These are phyloP conservation scores for Fabrea salina DNA, from an alignment of 169 alveolate genomes.

Conservation along the genomic window DNA sequence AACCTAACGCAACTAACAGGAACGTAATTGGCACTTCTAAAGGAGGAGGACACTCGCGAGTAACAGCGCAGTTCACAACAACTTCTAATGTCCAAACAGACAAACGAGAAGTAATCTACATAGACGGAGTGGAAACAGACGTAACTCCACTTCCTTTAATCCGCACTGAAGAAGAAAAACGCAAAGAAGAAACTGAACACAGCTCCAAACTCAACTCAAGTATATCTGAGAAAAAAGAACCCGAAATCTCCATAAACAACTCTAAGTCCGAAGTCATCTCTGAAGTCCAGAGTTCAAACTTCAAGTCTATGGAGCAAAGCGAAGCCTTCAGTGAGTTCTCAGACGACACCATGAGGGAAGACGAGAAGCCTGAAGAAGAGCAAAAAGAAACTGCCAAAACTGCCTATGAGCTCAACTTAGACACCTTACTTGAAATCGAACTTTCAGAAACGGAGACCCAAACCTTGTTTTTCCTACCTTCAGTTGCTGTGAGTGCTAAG, in stretches of 20 bases:
- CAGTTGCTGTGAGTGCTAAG: conserved; percentile 25
- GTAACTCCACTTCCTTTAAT: conserved; percentile 32
- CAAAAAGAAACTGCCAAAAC: background rate
- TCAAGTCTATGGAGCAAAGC: background rate
- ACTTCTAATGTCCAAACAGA: conserved; percentile 10
- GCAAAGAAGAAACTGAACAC: conserved; percentile 18
- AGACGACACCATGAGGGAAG: conserved; percentile 24
- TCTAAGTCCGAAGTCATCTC: background rate
- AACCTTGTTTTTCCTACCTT: background rate
- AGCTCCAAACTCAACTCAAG: conserved; percentile 10
- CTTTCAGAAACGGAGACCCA: conserved; percentile 26
- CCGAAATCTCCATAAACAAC: background rate
- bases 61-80: too few species aligned
- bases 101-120: background rate
- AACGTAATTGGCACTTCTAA: too few species aligned
- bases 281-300: background rate
- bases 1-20: too few species aligned
- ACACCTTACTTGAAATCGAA: conserved; percentile 15
- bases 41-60: too few species aligned
- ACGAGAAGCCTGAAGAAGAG: background rate
- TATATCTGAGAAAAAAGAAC: conserved; percentile 1
- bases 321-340: conserved; percentile 15
- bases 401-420: background rate
- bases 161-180: conserved; percentile 10
- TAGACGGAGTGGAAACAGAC: background rate